These are phyloP conservation scores for Gorgonomyces haynaldii DNA, from an alignment of 192 early-diverging fungal species.

Conservation along the genomic window DNA sequence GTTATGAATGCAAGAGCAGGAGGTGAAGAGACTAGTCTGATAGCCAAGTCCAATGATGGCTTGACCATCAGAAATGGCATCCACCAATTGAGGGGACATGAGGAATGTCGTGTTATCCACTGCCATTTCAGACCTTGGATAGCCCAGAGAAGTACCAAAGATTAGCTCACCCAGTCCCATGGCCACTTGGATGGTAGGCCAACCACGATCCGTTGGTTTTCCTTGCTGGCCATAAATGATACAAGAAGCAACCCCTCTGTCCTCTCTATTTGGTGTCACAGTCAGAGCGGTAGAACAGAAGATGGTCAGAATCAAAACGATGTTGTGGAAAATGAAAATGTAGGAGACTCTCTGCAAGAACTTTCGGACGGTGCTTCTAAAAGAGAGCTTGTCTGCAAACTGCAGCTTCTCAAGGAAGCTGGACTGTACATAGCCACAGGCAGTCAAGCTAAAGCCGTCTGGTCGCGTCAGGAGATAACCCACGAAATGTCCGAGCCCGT, in stretches of 20 bases:
- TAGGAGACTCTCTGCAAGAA: neutral
- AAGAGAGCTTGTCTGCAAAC: conserved; percentile 5
- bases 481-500: neutral
- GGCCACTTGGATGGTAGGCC: neutral
- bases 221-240: neutral
- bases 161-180: conserved; percentile 1
- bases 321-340: neutral
- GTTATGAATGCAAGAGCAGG: conserved; percentile 3
- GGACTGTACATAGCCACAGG: neutral
- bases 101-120: conserved; percentile 3
- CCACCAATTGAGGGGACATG: conserved; percentile 3
- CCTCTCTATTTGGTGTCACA: neutral
- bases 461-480: conserved; percentile 4
- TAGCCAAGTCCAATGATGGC: conserved; percentile 1
- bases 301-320: neutral
- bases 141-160: conserved; percentile 5
- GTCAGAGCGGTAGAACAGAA: neutral
- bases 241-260: neutral
- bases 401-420: conserved; percentile 1
- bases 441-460: conserved; percentile 2
- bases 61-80: neutral
- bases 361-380: neutral
- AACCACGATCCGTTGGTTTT: neutral
- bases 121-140: conserved; percentile 2
- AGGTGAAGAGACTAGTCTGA: neutral